A percentile compares a stretch with the other conserved stretches of the same genome.
Conservation (phyloP, 2,329 filamentous ascomycete genomes). For the Neocucurbitaria cava region DNA sequence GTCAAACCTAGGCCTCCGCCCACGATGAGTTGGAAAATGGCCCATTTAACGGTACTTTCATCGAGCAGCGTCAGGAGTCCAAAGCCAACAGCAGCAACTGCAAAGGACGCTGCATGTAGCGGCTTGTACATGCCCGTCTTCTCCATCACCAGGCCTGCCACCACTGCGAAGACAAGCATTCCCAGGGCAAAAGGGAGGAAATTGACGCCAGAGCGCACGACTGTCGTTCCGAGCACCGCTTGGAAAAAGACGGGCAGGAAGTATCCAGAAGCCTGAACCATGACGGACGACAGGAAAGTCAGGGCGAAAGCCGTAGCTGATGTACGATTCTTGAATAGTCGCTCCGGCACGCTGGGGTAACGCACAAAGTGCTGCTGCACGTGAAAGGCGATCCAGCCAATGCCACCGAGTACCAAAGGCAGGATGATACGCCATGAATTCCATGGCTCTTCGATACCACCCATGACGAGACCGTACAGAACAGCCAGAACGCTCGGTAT, state of each 20-base stretch:
- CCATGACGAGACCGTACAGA: conserved; percentile 53
- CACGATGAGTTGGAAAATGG: conserved; percentile 10
- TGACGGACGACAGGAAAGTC: conserved; percentile 8
- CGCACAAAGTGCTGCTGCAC: conserved; percentile 45
- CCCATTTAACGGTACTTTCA: neutral
- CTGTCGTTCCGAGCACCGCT: conserved; percentile 2
- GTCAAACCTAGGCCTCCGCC: conserved; percentile 42
- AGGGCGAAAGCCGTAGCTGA: conserved; percentile 10
- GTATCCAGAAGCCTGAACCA: conserved; percentile 7
- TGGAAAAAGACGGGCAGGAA: conserved; percentile 25
- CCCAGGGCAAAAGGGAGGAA: conserved; percentile 9
- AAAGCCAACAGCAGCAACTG: neutral
- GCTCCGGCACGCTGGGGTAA: conserved; percentile 8
- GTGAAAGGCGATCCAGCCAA: conserved; percentile 46
- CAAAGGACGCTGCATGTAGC: conserved; percentile 2
- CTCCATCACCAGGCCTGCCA: conserved; percentile 7
- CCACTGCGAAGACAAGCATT: neutral
- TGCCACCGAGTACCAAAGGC: conserved; percentile 53
- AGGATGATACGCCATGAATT: conserved; percentile 47
- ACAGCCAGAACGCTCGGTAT: conserved; percentile 47
- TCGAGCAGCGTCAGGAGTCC: neutral
- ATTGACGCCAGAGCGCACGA: conserved; percentile 10
- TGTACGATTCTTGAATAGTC: conserved; percentile 21
- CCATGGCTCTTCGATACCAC: conserved; percentile 53
- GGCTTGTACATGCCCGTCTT: conserved; percentile 34